Percentiles rank a stretch among this genome's conserved stretches.
phyloP scores from a whole-genome alignment of 306 rosid genomes.

The Vigna unguiculata region DNA sequence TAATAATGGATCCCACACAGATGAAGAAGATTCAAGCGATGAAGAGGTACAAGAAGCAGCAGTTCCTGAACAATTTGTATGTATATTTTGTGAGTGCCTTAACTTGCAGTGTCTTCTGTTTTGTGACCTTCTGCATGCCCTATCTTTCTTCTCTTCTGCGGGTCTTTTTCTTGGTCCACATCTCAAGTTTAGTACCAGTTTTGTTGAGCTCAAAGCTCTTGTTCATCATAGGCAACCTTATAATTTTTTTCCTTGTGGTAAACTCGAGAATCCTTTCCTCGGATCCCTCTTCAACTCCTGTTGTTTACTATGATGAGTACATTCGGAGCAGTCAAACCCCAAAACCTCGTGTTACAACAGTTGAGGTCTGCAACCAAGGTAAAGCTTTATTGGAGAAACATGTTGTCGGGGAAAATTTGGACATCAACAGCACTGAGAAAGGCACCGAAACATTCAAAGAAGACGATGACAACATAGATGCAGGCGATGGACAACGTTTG shows the following conservation, averaged over 20 bases:
- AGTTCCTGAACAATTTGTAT: constrained; percentile 44
- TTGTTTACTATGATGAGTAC: constrained; percentile 56
- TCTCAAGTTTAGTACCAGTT: constrained; percentile 48
- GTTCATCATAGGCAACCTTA: constrained; percentile 52
- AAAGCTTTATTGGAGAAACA: not conserved
- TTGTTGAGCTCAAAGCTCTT: constrained; percentile 49
- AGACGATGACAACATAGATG: constrained; percentile 34
- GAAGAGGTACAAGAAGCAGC: constrained; percentile 48
- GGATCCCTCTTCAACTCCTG: constrained; percentile 43
- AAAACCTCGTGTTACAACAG: constrained; percentile 39
- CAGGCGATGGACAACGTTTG: constrained; percentile 29
- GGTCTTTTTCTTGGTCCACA: constrained; percentile 30
- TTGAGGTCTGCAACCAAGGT: constrained; percentile 27
- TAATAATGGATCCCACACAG: constrained; percentile 54
- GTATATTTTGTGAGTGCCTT: constrained; percentile 45
- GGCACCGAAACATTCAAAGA: constrained; percentile 25
- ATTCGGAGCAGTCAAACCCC: constrained; percentile 46
- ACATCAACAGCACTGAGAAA: constrained; percentile 34
- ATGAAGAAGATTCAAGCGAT: constrained; percentile 58
- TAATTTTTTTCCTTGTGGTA: constrained; percentile 49
- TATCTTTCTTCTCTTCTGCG: constrained; percentile 35
- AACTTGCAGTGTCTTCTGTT: constrained; percentile 47
- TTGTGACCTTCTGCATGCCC: constrained; percentile 52
- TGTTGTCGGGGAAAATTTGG: constrained; percentile 37
- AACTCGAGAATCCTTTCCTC: constrained; percentile 65